Evolutionary conservation across 805 yeast species (phyloP).

Genomic region (Komagataella populi): DNA sequence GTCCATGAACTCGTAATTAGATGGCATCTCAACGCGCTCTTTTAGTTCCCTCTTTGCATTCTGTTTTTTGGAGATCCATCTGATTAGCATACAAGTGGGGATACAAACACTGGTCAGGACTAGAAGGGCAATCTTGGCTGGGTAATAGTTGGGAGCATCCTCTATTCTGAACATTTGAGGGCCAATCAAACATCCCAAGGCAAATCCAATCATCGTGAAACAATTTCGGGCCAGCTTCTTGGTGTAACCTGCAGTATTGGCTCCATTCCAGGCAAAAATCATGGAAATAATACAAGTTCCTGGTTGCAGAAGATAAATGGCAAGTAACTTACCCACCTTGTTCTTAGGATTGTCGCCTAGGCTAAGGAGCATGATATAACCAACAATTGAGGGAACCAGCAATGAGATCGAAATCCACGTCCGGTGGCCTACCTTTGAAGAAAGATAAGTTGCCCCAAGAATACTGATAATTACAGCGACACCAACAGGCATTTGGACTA

Average conservation of each 20-base stretch:
- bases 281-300: constrained; percentile 23
- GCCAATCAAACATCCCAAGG: constrained; percentile 41
- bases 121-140: constrained; percentile 43
- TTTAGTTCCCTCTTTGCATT: constrained; percentile 30
- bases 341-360: constrained; percentile 13
- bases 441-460: constrained; percentile 10
- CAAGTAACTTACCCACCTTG: constrained; percentile 15
- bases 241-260: constrained; percentile 51
- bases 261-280: constrained; percentile 46
- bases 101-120: constrained; percentile 33
- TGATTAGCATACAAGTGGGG: constrained; percentile 27
- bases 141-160: constrained; percentile 37
- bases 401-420: constrained; percentile 7
- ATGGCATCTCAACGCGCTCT: constrained; percentile 12
- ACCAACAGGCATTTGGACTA: constrained; percentile 47
- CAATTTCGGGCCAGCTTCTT: constrained; percentile 42
- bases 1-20: constrained; percentile 35
- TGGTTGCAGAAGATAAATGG: constrained; percentile 12
- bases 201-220: constrained; percentile 41
- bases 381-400: constrained; percentile 32
- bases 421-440: constrained; percentile 9
- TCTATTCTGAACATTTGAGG: constrained; percentile 45
- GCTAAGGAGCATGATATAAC: constrained; percentile 27
- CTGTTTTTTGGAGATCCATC: constrained; percentile 29
- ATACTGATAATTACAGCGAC: constrained; percentile 29